Evolutionary conservation across 176 grass and related monocot genomes (phyloP), one percentile per base, ranked within the genome.

Genomic region (Lolium rigidum): DNA sequence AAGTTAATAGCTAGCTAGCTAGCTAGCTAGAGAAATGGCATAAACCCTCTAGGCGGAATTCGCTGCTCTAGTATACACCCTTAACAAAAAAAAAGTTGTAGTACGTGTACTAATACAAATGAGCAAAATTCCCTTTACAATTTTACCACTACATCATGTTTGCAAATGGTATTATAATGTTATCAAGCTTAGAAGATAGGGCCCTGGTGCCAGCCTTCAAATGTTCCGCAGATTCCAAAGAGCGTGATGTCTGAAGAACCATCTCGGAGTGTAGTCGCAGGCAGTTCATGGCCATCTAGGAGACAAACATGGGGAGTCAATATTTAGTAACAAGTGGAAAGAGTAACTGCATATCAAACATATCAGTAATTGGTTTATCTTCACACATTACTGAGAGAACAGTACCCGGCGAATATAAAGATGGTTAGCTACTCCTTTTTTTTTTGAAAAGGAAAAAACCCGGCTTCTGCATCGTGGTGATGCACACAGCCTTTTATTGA

Each of bases 261-360:
- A 98, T 92, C 93, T 95, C 91, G 1, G 93, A 94, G 88, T 95
- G 95, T 16, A 98, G 91, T 14, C 89, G 85, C 79, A 95, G 88
- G 86, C 93, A 98, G 85, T 80, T 94, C 91, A 98, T 90, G 44
- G 95, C 91, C 95, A 98, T 98, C 95, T 95, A 75, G 24, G 78
- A 48, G 48, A 87, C 15, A 89, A 59, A 68, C 26, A 83, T 49
- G 48, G 7, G 57, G n/a, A 14, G 2, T 21, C 20, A 59, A 49
- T 11, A 37, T 9, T 87, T 16, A 87, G 57, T 38, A 75, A 72
- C 0, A 20, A 73, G 3, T 39, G 28, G 12, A 21, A 73, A 78
- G 28, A 79, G 7, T 17, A 12, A 74, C 61, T 41, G 43, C 46
- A 65, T 52, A 62, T 74, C 81, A 26, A 83, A 13, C 49, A 35